Evolutionary conservation across 768 basidiomycete genomes (phyloP).

Genomic region (Clavaria fumosa): DNA sequence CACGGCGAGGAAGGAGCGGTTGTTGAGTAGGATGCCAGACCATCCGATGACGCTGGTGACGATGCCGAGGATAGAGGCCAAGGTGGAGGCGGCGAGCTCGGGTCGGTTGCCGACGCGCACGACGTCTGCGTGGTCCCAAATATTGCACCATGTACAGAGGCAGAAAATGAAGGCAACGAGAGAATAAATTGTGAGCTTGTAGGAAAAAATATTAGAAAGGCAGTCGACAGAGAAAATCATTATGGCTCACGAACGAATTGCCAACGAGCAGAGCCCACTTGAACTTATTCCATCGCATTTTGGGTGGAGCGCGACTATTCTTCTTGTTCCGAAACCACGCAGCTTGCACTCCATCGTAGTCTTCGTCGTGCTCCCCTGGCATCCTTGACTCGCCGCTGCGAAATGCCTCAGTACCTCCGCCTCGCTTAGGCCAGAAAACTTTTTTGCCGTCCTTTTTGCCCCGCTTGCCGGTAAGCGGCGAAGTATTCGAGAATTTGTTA

Average conservation of each 20-base stretch:
- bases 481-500: constrained; percentile 45
- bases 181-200: constrained; percentile 39
- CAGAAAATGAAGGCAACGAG: constrained; percentile 45
- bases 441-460: constrained; percentile 19
- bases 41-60: constrained; percentile 60
- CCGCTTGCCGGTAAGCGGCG: constrained; percentile 26
- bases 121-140: constrained; percentile 54
- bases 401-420: constrained; percentile 60
- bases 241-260: constrained; percentile 31
- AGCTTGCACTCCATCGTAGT: constrained; percentile 30
- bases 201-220: not conserved
- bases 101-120: constrained; percentile 52
- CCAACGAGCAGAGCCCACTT: constrained; percentile 66
- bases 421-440: constrained; percentile 36
- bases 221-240: constrained; percentile 1
- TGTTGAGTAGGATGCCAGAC: constrained; percentile 72
- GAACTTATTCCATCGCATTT: constrained; percentile 66
- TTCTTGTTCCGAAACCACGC: constrained; percentile 28
- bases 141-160: constrained; percentile 65
- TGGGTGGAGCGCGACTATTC: constrained; percentile 21
- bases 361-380: constrained; percentile 34
- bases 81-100: constrained; percentile 57
- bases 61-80: constrained; percentile 42
- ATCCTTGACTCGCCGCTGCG: constrained; percentile 36
- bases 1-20: constrained; percentile 64